Conservation (phyloP, 148 eudicot species). For the Rhododendron kiyosumense region DNA sequence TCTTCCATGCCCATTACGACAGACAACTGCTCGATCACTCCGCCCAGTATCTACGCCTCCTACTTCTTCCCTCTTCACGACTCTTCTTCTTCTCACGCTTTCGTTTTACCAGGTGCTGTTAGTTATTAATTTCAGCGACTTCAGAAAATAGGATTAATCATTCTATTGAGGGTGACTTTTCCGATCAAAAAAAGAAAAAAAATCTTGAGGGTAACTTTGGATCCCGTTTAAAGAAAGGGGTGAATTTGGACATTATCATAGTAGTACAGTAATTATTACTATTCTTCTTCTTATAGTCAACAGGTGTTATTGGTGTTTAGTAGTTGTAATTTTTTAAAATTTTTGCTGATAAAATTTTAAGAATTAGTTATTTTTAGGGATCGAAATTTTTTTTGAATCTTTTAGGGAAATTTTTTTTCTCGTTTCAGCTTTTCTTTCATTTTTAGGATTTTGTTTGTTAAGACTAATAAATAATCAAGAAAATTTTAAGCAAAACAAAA, state of each 20-base stretch:
- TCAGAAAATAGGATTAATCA: background rate
- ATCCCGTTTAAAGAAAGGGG: background rate
- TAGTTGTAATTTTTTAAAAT: too few species aligned
- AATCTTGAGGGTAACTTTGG: background rate
- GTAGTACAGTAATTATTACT: too few species aligned
- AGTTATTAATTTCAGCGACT: background rate
- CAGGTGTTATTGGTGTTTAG: background rate
- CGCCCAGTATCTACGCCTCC: background rate
- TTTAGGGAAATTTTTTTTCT: too few species aligned
- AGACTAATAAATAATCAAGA: too few species aligned
- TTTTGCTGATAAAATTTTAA: too few species aligned
- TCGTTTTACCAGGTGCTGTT: background rate
- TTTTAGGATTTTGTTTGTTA: too few species aligned
- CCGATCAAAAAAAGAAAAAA: too few species aligned
- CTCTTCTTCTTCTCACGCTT: background rate
- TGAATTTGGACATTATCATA: too few species aligned
- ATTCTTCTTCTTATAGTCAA: background rate
- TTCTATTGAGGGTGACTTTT: background rate
- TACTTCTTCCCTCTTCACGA: background rate
- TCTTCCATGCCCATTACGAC: conserved; percentile 30
- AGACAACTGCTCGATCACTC: background rate
- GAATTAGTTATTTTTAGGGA: too few species aligned
- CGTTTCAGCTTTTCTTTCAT: too few species aligned
- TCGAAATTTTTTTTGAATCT: too few species aligned
- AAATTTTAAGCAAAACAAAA: too few species aligned